These are phyloP conservation scores for Sclerotinia spermophila DNA, from an alignment of 2,329 filamentous ascomycete genomes.

Conservation along the genomic window DNA sequence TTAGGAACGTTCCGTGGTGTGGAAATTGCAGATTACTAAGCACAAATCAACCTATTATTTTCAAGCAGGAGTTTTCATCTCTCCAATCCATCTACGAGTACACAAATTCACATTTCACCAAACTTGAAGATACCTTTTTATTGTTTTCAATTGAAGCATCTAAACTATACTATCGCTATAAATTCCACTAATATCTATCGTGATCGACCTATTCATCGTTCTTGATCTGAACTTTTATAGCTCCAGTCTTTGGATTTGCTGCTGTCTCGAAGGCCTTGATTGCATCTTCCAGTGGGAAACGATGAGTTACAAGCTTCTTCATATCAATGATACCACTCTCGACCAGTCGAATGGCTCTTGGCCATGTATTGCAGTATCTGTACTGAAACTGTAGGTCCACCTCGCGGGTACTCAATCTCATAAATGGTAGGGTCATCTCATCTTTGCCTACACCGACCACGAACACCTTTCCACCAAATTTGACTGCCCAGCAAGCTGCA, in stretches of 20 bases:
- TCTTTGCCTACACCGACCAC: conserved; percentile 94
- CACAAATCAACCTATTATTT: conserved; percentile 3
- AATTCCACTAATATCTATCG: conserved; percentile 8
- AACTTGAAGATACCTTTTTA: not conserved
- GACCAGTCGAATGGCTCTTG: conserved; percentile 82
- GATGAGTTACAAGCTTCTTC: conserved; percentile 80
- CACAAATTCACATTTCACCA: not conserved
- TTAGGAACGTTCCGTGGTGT: conserved; percentile 19
- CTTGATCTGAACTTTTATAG: conserved; percentile 98
- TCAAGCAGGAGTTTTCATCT: not conserved
- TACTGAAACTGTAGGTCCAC: conserved; percentile 97
- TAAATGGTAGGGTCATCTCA: conserved; percentile 94
- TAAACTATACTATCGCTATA: conserved; percentile 21
- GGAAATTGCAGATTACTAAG: conserved; percentile 18
- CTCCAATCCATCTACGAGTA: not conserved
- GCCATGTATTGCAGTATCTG: conserved; percentile 95
- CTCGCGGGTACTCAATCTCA: conserved; percentile 85
- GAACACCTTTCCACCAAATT: conserved; percentile 96
- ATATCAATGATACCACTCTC: conserved; percentile 81
- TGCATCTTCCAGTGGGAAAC: conserved; percentile 81
- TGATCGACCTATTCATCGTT: conserved; percentile 41
- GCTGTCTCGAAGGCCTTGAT: conserved; percentile 87
- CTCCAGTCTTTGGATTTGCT: conserved; percentile 80
- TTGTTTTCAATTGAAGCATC: conserved; percentile 9
- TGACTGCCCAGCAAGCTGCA: conserved; percentile 81